Evolutionary conservation across 495 filamentous ascomycete genomes (phyloP).

Genomic region (Bryoglossum gracile): DNA sequence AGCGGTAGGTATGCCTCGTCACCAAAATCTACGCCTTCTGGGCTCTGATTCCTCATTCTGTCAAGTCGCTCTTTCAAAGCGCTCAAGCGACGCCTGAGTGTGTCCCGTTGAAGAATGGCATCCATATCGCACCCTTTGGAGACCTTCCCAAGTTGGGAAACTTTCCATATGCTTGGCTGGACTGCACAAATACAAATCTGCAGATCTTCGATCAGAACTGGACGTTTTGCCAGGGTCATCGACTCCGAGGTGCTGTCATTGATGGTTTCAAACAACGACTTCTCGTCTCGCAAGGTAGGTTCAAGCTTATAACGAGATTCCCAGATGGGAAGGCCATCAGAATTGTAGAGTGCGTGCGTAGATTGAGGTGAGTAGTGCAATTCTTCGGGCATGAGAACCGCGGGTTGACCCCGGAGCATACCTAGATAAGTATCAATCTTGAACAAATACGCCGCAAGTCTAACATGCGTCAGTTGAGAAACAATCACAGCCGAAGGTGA

Average conservation of each 20-base stretch:
- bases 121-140: slow-evolving; percentile 1
- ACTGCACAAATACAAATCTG: slow-evolving; percentile 21
- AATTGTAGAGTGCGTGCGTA: slow-evolving; percentile 17
- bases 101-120: slow-evolving; percentile 6
- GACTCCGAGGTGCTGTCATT: slow-evolving; percentile 6
- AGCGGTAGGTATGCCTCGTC: slow-evolving; percentile 6
- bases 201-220: slow-evolving; percentile 25
- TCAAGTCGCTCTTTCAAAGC: slow-evolving; percentile 6
- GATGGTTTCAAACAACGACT: slow-evolving; percentile 14
- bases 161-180: slow-evolving; percentile 14
- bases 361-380: slow-evolving; percentile 17
- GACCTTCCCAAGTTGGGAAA: background rate
- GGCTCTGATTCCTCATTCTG: slow-evolving; percentile 7
- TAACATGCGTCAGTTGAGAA: slow-evolving; percentile 11
- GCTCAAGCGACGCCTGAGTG: slow-evolving; percentile 14
- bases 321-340: slow-evolving; percentile 18
- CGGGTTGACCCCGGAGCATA: slow-evolving; percentile 19
- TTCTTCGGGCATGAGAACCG: slow-evolving; percentile 19
- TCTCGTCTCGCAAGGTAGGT: slow-evolving; percentile 12
- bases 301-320: slow-evolving; percentile 15
- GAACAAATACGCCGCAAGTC: slow-evolving; percentile 21
- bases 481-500: background rate
- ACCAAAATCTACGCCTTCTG: slow-evolving; percentile 1
- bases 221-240: background rate
- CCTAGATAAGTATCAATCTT: slow-evolving; percentile 26